Base-by-base conservation (phyloP, 345 rosid species). In the Anastatica hierochuntica region DNA sequence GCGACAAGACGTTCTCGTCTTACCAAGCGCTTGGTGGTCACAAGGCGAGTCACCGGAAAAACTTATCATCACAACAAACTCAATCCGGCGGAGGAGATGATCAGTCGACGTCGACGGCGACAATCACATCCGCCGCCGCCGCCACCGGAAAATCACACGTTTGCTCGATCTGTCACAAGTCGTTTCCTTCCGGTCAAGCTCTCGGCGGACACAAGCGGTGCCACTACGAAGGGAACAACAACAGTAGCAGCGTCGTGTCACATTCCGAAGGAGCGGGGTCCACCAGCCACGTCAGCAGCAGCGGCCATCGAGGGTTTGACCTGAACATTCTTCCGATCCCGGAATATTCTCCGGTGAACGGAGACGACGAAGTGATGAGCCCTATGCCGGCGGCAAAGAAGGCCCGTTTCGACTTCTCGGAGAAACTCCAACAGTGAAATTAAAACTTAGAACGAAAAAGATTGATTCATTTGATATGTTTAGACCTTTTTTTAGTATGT, bases 131-230 rank as follows among this genome's bases (percentile, higher is more conserved):
- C n/a, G n/a, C n/a, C n/a, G n/a, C n/a, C n/a, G n/a, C n/a, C n/a
- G n/a, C n/a, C n/a, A n/a, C 23, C 2, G 80, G 71, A 31, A 66
- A 52, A n/a, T 50, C 66, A 2, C 88, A 83, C 33, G 64, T 61
- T 61, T 83, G 92, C 53, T 44, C 92, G 2, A 73, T 80, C 24
- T 83, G 92, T 56, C 56, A 73, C 64, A 83, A 78, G 73, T 58
- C 67, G 7, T 83, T 83, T 43, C 53, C 82, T 2, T 72, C 88
- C 1, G 92, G 92, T 13, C 92, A 83, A 77, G 92, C 88, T 21
- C 66, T 83, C 0, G 92, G 92, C 7, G 92, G 92, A 6, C 92
- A 83, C 68, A 83, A 83, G 60, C 64, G 92, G 15, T 69, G 92
- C 38, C 92, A 83, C 71, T 83, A 78, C 48, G 92, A 80, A 50